phyloP scores from a whole-genome alignment of 2,329 filamentous ascomycete genomes.

The Ophiosphaerella narmari region DNA sequence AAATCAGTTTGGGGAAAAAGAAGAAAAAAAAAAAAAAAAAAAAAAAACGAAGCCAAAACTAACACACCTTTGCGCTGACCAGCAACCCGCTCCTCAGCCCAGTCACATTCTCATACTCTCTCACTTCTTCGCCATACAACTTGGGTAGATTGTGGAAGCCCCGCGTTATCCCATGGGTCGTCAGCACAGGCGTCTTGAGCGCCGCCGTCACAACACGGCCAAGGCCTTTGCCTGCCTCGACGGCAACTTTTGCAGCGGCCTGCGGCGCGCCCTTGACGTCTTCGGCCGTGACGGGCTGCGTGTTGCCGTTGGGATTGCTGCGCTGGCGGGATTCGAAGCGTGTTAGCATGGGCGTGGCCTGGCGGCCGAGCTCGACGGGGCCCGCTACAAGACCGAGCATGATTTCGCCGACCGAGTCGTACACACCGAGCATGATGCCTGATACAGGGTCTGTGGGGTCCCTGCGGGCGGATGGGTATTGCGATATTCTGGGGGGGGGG shows the following conservation, averaged over 20 bases:
- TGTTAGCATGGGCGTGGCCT: slow-evolving; percentile 14
- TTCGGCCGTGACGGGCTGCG: neutral
- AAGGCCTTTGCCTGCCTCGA: slow-evolving; percentile 68
- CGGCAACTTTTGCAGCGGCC: slow-evolving; percentile 56
- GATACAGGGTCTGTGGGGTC: slow-evolving; percentile 32
- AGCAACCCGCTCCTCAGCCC: slow-evolving; percentile 73
- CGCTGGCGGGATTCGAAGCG: slow-evolving; percentile 3
- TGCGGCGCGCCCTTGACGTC: slow-evolving; percentile 7
- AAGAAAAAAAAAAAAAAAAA: neutral
- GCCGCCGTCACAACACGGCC: slow-evolving; percentile 71
- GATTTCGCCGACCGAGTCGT: slow-evolving; percentile 28
- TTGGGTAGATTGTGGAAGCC: slow-evolving; percentile 86
- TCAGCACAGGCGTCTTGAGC: slow-evolving; percentile 77
- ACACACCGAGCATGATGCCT: slow-evolving; percentile 23
- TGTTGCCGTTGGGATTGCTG: neutral
- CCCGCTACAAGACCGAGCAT: slow-evolving; percentile 26
- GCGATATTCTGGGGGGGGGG: slow-evolving; percentile 11
- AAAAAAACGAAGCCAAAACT: neutral
- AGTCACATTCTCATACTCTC: slow-evolving; percentile 74
- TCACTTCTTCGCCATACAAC: slow-evolving; percentile 80
- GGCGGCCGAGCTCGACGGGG: slow-evolving; percentile 23
- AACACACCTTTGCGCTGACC: slow-evolving; percentile 67
- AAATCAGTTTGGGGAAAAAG: neutral
- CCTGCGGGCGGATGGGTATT: slow-evolving; percentile 14
- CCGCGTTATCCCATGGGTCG: slow-evolving; percentile 76